These are phyloP conservation scores for Gossypium ekmanianum DNA, from an alignment of 345 rosid genomes.

Conservation along the genomic window DNA sequence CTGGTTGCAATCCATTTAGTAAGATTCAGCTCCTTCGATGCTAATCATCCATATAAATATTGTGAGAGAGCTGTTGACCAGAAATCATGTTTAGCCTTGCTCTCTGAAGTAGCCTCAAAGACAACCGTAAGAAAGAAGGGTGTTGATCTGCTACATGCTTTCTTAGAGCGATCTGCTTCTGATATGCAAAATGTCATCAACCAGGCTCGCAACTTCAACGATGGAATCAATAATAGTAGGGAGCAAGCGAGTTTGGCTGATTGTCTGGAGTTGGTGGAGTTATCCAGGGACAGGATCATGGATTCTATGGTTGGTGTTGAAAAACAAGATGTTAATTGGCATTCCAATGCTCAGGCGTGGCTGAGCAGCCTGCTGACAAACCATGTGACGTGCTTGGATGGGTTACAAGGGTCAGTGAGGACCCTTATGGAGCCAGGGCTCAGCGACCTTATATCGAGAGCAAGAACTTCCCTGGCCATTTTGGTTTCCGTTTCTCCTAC, in stretches of 20 bases:
- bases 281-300: constrained; percentile 43
- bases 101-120: constrained; percentile 31
- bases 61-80: constrained; percentile 41
- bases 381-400: constrained; percentile 72
- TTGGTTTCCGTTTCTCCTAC: constrained; percentile 35
- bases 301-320: constrained; percentile 47
- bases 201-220: constrained; percentile 17
- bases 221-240: constrained; percentile 31
- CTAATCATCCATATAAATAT: constrained; percentile 18
- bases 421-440: constrained; percentile 35
- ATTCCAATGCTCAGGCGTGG: constrained; percentile 62
- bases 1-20: constrained; percentile 23
- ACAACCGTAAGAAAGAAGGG: constrained; percentile 19
- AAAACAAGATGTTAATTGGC: constrained; percentile 28
- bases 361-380: constrained; percentile 75
- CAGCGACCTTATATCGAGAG: constrained; percentile 44
- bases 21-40: constrained; percentile 7
- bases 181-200: constrained; percentile 23
- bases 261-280: constrained; percentile 55
- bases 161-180: constrained; percentile 31
- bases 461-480: constrained; percentile 53
- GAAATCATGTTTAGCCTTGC: constrained; percentile 37
- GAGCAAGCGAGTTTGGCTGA: constrained; percentile 42
- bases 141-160: constrained; percentile 32
- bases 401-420: constrained; percentile 31